Percentiles rank a stretch among this genome's conserved stretches.
phyloP scores from a whole-genome alignment of 1,284 basidiomycete species.

The Chalciporus sp. region DNA sequence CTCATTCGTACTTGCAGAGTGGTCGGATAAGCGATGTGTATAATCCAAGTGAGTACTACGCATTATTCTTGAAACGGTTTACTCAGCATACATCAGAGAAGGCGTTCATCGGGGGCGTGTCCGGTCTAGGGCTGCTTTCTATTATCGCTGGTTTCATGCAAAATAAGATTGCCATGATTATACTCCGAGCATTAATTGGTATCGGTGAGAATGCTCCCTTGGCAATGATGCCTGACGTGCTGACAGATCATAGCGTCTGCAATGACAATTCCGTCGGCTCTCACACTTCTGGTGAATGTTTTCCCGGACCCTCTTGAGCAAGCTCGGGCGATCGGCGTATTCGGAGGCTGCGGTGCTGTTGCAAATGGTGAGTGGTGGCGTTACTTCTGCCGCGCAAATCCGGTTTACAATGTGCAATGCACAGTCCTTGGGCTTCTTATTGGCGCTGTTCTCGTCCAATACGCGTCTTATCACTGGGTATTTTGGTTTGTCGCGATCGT shows the following conservation, averaged over 20 bases:
- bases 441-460: slow-evolving; percentile 40
- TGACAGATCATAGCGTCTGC: slow-evolving; percentile 37
- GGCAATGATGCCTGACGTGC: not conserved
- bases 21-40: slow-evolving; percentile 37
- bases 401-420: not conserved
- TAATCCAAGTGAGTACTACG: slow-evolving; percentile 25
- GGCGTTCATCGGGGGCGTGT: slow-evolving; percentile 34
- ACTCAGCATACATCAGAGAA: slow-evolving; percentile 18
- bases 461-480: slow-evolving; percentile 46
- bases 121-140: slow-evolving; percentile 40
- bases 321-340: slow-evolving; percentile 46
- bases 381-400: not conserved
- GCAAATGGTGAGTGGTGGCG: slow-evolving; percentile 41
- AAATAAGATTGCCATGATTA: slow-evolving; percentile 44
- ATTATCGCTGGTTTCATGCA: slow-evolving; percentile 43
- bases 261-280: slow-evolving; percentile 50
- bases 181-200: slow-evolving; percentile 47
- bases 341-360: slow-evolving; percentile 47
- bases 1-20: slow-evolving; percentile 26
- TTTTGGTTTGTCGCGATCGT: slow-evolving; percentile 48
- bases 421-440: slow-evolving; percentile 39
- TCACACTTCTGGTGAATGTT: slow-evolving; percentile 46
- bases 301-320: slow-evolving; percentile 49
- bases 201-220: slow-evolving; percentile 31
- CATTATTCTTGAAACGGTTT: not conserved